Evolutionary conservation across 2,329 filamentous ascomycete genomes (phyloP), one percentile per base, ranked within the genome.

Genomic region (Dendrostoma leiphaemia): DNA sequence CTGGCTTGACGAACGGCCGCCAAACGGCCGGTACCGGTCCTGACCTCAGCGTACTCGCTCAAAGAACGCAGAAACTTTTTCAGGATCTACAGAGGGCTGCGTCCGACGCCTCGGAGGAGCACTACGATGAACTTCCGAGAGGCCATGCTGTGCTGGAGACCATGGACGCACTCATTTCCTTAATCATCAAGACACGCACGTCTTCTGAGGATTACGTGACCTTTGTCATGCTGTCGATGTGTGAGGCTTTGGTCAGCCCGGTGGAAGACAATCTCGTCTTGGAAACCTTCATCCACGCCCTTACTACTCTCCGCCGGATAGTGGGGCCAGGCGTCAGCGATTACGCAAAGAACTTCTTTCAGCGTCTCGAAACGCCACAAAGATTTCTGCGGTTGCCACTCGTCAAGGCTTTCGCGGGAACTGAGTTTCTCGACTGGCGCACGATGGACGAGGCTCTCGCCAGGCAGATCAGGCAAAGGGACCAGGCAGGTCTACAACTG

Each of bases 401-500:
- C 2, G 77, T 85, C 43, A 72, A 78, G 10, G 81, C 82, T 3
- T 68, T 88, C 37, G 72, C 83, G 40, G 76, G 76, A 32, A 84
- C 82, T 2, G 83, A 86, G 50, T 74, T 87, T 34, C 64, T 88
- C 7, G 83, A 86, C 61, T 83, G 84, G 76, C 75, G 76, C 48
- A 79, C 80, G 48, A 82, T 92, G 47, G 89, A 92, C 63, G 77
- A 82, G 21, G 85, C 89, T 48, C 81, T 92, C 61, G 83, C 90
- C 7, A 87, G 88, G 66, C 84, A 88, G 2, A 78, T 97, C 19
- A 76, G 83, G 52, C 80, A 86, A 53, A 84, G 85, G 55, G 90
- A 91, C 58, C 79, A 85, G 7, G 80, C 81, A 21, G 90, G 89
- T 2, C 73, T 97, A 3, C 84, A 91, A 53, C 89, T 96, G 66